Evolutionary conservation across 1,284 basidiomycete species (phyloP), one percentile per base, ranked within the genome.

Genomic region (Puccinia polysora): DNA sequence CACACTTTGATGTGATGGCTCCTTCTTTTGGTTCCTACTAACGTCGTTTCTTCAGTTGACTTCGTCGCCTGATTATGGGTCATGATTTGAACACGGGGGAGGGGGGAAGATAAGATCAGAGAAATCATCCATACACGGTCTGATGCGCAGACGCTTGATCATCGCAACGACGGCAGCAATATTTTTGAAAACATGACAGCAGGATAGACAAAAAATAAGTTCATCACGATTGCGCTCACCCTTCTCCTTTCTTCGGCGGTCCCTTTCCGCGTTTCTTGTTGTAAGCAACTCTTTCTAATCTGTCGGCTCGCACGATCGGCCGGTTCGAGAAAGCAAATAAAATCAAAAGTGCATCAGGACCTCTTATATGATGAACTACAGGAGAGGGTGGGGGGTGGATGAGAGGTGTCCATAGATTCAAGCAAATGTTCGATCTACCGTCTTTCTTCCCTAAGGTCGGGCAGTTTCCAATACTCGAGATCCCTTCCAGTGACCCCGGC

Each of bases 221-320:
- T n/a, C n/a, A n/a, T n/a, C n/a, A n/a, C n/a, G n/a, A n/a, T n/a
- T n/a, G n/a, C n/a, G n/a, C 55, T 40, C 25, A 71, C 68, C 68
- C 68, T 71, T 71, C 68, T 52, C 68, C 68, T 52, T 71, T 71
- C 59, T 71, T 71, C 32, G 68, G 68, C 40, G 68, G 68, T 45
- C 58, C 68, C 34, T 71, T 71, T 43, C 68, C 68, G 25, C 68
- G 56, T 63, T 71, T 71, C 15, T 52, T 28, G 43, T 71, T 71
- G 55, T 62, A 45, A 38, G 68, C 68, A 30, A 71, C 59, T 53
- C 68, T 47, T 52, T 71, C 68, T 32, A 71, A 63, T 36, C 68
- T 71, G 30, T 25, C 7, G 12, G 20, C 18, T 4, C 32, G 5
- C n/a, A 65, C 3, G 4, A 18, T 5, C 15, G 15, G 34, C 4